Evolutionary conservation across 495 filamentous ascomycete species (phyloP), one percentile per base, ranked within the genome.

Genomic region (Aspergillus ostianus): DNA sequence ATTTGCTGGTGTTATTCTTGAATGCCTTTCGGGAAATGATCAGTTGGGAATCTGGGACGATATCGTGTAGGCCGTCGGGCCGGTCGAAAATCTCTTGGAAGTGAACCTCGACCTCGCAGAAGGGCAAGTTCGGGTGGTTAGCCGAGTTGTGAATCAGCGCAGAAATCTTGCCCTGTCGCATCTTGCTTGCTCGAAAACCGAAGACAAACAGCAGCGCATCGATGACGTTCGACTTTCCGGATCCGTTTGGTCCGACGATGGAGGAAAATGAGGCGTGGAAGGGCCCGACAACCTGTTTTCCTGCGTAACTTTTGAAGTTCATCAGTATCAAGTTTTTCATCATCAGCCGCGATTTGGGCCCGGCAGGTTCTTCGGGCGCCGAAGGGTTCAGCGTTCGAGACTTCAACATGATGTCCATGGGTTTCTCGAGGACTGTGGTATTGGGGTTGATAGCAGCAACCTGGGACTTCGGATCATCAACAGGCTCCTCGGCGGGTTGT

Each of bases 251-350:
- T 4, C 94, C 94, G 46, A 98, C 94, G 15, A 98, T 94, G 0
- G 94, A 98, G n/a, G 95, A 97, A 72, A 98, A 98, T 0, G 94
- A 98, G 17, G 90, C 80, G 75, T 98, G 94, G 70, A 98, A 98
- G 0, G 94, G 94, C 6, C 94, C 94, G 59, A 98, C 94, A 75
- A 96, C 87, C 71, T 98, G 94, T 64, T 88, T 81, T 15, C 94
- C 94, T 48, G 94, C 94, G 73, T 98, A 98, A 71, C 92, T 97
- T 80, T 98, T 98, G 82, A 98, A 98, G 72, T 98, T 98, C 56
- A 82, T 91, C 46, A 98, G 80, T 57, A 94, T 84, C 53, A 98
- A 75, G 62, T 94, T 89, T 26, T 90, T 92, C 60, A 98, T 97
- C 54, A 97, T 92, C 60, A 93, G 89, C 55, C 94, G 87, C 58